Base-by-base conservation (phyloP, 192 early-diverging fungal species). In the Mortierella alpina region DNA sequence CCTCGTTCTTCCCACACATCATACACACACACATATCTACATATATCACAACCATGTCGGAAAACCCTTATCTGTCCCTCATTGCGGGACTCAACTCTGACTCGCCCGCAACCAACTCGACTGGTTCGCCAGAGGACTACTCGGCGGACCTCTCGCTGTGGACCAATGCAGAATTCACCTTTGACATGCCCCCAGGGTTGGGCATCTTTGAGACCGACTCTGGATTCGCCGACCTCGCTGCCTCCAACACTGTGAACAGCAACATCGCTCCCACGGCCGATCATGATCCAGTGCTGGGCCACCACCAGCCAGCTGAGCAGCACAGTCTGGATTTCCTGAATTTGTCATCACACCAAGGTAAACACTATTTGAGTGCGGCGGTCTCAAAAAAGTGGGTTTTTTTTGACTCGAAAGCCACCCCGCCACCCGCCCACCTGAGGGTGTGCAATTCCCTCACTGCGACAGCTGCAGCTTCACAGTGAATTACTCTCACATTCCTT, bases 91-190 rank as follows among this genome's bases (percentile, higher is more conserved):
- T 84, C 58, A 90, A 90, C 58, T 86, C 89, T 17, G 44, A 89
- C 41, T 75, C 84, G 17, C 85, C 86, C 14, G 80, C 71, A 39
- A 82, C 82, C 20, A 77, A 31, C 70, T 83, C 60, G 82, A 78
- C 48, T 69, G 79, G 89, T 22, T 87, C 89, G 70, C 84, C 85
- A 57, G 84, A 89, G 49, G 91, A 92, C 79, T 84, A 91, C 49
- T 84, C 88, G 54, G 85, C 89, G 20, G 91, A 92, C 62, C 84
- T 92, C 56, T 84, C 89, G 9, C 83, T 92, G 40, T 93, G 89
- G 85, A 82, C 91, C 58, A 90, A 90, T 62, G 88, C 90, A 18
- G 90, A 93, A 75, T 93, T 92, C 73, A 87, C 86, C 46, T 88
- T 91, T 41, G 90, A 93, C 74, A 84, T 86, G 10, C 69, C 83